A percentile compares a stretch with the other conserved stretches of the same genome.
phyloP scores from a whole-genome alignment of 1,139 yeast genomes.

The Saccharomyces hybrid region DNA sequence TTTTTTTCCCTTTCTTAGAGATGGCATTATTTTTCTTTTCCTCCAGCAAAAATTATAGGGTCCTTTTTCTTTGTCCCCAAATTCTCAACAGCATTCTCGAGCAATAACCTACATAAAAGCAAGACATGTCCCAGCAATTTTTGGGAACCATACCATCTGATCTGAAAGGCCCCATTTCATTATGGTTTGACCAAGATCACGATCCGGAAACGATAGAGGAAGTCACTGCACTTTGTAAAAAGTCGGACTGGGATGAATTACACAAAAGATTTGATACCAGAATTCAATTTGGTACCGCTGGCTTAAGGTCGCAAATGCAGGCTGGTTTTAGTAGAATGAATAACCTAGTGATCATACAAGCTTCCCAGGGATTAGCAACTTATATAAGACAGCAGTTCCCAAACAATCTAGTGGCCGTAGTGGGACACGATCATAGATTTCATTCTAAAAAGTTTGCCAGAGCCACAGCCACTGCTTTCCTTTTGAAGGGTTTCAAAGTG shows the following conservation, averaged over 20 bases:
- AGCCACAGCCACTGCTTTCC: conserved; percentile 68
- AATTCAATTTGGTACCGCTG: conserved; percentile 90
- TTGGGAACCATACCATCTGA: conserved; percentile 12
- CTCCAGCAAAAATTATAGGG: neutral
- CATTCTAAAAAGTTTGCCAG: conserved; percentile 76
- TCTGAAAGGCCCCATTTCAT: conserved; percentile 11
- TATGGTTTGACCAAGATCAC: conserved; percentile 28
- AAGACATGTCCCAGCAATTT: neutral
- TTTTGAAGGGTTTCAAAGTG: conserved; percentile 59
- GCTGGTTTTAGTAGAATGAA: conserved; percentile 90
- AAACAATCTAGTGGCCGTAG: conserved; percentile 47
- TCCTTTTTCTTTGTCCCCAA: neutral
- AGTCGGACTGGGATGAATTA: conserved; percentile 40
- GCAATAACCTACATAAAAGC: neutral
- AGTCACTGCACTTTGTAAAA: conserved; percentile 42
- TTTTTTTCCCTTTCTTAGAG: neutral
- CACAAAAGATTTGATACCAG: conserved; percentile 43
- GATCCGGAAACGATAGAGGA: conserved; percentile 52
- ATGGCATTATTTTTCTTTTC: neutral
- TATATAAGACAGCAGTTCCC: conserved; percentile 40
- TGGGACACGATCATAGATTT: conserved; percentile 89
- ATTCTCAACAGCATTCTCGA: neutral
- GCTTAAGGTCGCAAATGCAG: conserved; percentile 78
- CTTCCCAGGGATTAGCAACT: conserved; percentile 81
- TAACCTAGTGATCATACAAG: conserved; percentile 80